These are phyloP conservation scores for Protomyces gravidus DNA, from an alignment of 1,139 yeast genomes.

Conservation along the genomic window DNA sequence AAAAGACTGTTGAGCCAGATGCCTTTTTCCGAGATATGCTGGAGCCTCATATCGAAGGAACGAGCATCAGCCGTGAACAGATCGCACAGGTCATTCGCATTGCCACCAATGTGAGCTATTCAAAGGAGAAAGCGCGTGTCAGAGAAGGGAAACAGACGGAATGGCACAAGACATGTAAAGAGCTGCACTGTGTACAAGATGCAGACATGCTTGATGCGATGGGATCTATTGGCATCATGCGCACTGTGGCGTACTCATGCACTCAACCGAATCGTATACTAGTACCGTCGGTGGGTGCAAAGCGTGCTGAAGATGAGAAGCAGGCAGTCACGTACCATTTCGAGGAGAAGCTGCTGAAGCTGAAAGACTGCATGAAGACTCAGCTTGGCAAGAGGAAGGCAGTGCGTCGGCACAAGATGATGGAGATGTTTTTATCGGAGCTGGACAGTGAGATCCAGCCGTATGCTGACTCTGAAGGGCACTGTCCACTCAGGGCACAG, in stretches of 20 bases:
- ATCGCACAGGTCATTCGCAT: constrained; percentile 36
- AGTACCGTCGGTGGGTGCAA: neutral
- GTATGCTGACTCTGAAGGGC: no score
- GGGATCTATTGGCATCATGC: constrained; percentile 42
- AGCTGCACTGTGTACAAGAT: constrained; percentile 42
- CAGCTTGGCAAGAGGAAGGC: constrained; percentile 38
- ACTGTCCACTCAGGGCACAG: no score
- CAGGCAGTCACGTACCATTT: constrained; percentile 37
- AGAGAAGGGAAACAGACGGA: constrained; percentile 37
- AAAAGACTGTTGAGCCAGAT: constrained; percentile 30
- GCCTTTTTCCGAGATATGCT: constrained; percentile 33
- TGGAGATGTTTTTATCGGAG: constrained; percentile 5
- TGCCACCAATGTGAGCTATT: constrained; percentile 39
- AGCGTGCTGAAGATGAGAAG: neutral
- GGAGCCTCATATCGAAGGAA: constrained; percentile 34
- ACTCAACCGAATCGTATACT: neutral
- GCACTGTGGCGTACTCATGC: constrained; percentile 42
- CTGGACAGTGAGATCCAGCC: constrained; percentile 6
- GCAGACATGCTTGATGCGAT: constrained; percentile 45
- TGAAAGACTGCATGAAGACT: constrained; percentile 39
- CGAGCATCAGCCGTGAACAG: constrained; percentile 31
- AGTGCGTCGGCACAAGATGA: constrained; percentile 35
- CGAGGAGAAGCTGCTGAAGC: constrained; percentile 39
- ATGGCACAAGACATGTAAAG: constrained; percentile 38
- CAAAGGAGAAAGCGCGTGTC: constrained; percentile 35